These are phyloP conservation scores for Pseudopyricularia javanii DNA, from an alignment of 2,329 filamentous ascomycete genomes.

Conservation along the genomic window DNA sequence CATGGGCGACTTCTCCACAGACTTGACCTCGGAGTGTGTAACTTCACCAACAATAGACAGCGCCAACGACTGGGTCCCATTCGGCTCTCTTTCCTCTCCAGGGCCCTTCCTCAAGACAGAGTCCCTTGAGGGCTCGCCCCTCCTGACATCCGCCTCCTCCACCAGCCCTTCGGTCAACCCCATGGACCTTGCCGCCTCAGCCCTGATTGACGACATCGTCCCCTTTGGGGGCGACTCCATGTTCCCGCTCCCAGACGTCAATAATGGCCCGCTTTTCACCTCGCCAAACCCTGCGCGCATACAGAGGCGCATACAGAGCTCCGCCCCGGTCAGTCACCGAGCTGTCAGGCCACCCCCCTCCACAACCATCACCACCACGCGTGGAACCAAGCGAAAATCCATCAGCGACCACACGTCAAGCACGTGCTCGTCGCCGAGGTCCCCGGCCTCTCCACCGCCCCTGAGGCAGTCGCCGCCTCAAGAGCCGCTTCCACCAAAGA, in stretches of 20 bases:
- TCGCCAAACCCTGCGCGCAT: conserved; percentile 5
- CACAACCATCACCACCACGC: neutral
- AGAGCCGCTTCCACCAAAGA: conserved; percentile 36
- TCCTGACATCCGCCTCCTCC: conserved; percentile 14
- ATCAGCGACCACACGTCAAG: conserved; percentile 6
- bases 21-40: neutral
- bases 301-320: conserved; percentile 9
- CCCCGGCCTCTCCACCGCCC: conserved; percentile 10
- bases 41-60: neutral
- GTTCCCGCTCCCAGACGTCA: conserved; percentile 8
- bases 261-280: conserved; percentile 14
- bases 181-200: conserved; percentile 15
- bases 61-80: conserved; percentile 2
- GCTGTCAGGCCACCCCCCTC: neutral
- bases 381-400: conserved; percentile 19
- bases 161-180: conserved; percentile 22
- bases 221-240: conserved; percentile 11
- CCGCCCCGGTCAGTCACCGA: conserved; percentile 4
- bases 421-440: conserved; percentile 7
- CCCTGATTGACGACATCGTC: conserved; percentile 6
- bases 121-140: conserved; percentile 14
- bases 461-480: conserved; percentile 1
- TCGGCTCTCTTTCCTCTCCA: conserved; percentile 8
- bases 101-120: conserved; percentile 19
- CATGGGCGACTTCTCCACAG: neutral